These are phyloP conservation scores for Solanum chacoense DNA, from an alignment of 305 asterid genomes.

Conservation along the genomic window DNA sequence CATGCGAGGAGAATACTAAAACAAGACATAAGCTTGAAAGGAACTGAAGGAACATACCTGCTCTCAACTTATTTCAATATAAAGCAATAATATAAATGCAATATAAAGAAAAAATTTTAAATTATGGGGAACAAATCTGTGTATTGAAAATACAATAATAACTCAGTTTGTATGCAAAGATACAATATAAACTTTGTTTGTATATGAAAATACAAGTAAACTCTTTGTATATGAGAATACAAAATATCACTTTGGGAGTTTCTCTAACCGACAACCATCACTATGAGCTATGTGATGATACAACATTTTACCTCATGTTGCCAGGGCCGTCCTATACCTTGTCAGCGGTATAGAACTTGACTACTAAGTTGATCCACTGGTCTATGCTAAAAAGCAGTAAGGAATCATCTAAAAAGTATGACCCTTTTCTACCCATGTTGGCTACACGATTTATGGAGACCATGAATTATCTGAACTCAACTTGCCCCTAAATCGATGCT, in stretches of 20 bases:
- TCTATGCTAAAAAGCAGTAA: background rate
- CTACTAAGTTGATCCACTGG: background rate
- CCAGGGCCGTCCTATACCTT: background rate
- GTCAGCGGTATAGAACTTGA: background rate
- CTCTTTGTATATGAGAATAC: background rate
- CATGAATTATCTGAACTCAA: background rate
- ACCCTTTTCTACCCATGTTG: background rate
- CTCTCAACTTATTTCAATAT: background rate
- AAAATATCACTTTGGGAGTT: background rate
- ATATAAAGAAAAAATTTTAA: too few species aligned
- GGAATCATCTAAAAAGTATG: background rate
- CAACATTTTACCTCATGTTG: background rate
- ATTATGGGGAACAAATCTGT: too few species aligned
- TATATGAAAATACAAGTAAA: too few species aligned
- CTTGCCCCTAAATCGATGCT: background rate
- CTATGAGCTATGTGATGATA: background rate
- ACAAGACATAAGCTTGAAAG: background rate
- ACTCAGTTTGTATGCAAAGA: background rate
- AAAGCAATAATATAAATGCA: too few species aligned
- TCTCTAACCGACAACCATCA: too few species aligned
- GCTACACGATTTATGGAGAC: background rate
- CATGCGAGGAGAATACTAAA: background rate
- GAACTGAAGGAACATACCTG: background rate
- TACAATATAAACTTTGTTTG: background rate
- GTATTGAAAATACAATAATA: too few species aligned